Base-by-base conservation (phyloP, 352 stramenopile species). In the Globisporangium nagaii region DNA sequence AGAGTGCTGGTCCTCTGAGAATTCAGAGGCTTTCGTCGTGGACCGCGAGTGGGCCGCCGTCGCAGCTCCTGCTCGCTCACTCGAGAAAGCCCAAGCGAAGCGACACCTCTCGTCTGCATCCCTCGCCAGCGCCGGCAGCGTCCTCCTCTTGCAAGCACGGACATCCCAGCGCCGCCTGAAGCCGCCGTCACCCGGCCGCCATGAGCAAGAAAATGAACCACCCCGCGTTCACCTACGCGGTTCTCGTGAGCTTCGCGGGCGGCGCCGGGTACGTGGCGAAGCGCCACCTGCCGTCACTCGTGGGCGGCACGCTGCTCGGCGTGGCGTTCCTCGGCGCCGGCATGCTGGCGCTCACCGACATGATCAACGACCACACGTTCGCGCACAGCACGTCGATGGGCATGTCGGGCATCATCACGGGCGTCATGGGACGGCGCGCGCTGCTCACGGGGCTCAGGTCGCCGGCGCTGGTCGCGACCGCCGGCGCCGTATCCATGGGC, bases 291-390 rank as follows among this genome's bases (percentile, higher is more conserved):
- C 78, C 81, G 40, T 91, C 81, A 47, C 68, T 91, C 25, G 68
- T 91, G 10, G 81, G 75, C 15, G 79, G 81, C 32, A 79, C 76
- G n/a, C 51, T 57, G 12, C 57, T 91, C 2, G 64, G 79, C n/a
- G 66, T 88, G 20, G 71, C 65, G 22, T 91, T 91, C 44, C 64
- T 91, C n/a, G 75, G 68, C 17, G 75, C 76, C 0, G 81, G 79
- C 6, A 53, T 87, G 57, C 58, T 91, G 25, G 81, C 86, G 39
- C 56, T 88, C 31, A 85, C 75, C 1, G 79, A 89, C 36, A 73
- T 70, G 15, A 91, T 91, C 65, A 76, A 68, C 24, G 75, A 91
- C 32, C 72, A 89, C 51, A 71, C 76, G 34, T 91, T 91, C 53
- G 63, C 70, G 35, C 81, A 91, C 56, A 66, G 72, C 52, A 88